Base-by-base conservation (phyloP, 345 rosid genomes). In the Sonneratia alba region DNA sequence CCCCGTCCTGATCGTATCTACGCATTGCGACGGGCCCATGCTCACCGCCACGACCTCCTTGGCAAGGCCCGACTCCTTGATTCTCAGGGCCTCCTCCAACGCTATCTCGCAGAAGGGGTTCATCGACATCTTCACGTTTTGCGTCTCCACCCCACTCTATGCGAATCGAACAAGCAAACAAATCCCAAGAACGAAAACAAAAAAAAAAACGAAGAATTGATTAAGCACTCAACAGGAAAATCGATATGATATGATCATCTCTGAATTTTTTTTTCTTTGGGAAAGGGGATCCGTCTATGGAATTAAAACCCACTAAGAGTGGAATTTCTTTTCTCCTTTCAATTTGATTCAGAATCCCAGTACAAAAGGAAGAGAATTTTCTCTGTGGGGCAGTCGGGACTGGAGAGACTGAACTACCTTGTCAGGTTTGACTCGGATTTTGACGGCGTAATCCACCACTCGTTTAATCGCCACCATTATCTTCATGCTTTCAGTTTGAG, bases 41-140 rank as follows among this genome's bases (percentile, higher is more conserved):
- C 83, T 85, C 32, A 90, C 91, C 3, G 96, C 97, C 36, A 94
- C 77, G 19, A 94, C 93, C 81, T 94, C 97, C 72, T 87, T 83
- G 2, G 95, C 93, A 64, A 89, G 68, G n/a, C 97, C 96, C 0
- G 91, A 82, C 79, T 91, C 96, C 82, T 81, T 91, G 73, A 94
- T 89, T 68, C 90, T 83, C 48, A 94, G 84, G 37, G 98, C 96
- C 81, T 94, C 97, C 61, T 91, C 98, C 57, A 91, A 70, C 0
- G 97, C 98, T 66, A 94, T 91, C 85, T 91, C 95, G 75, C 98
- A 94, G 77, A 94, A 94, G 6, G 97, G 98, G 73, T 94, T 94
- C 95, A 94, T 94, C 62, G 98, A 94, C 98, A 94, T 91, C 85
- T 91, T 94, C 75, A 94, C 95, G 76, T 90, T 94, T 67, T 84